phyloP scores from a whole-genome alignment of 2,329 filamentous ascomycete genomes.

The Pseudogymnoascus sp. region DNA sequence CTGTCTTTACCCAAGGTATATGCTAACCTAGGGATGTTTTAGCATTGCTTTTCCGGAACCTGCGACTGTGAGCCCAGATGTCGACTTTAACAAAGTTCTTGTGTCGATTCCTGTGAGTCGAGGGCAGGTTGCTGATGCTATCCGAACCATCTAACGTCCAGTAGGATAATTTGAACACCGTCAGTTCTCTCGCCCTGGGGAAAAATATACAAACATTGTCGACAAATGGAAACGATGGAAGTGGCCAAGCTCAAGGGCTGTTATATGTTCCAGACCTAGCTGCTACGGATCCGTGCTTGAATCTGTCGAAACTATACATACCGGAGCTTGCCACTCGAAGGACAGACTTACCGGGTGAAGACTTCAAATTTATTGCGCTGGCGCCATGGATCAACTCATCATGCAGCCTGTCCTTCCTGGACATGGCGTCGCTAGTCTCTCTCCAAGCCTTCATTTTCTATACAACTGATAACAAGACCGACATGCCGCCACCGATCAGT shows the following conservation, averaged over 20 bases:
- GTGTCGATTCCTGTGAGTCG: neutral
- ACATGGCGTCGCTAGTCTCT: constrained; percentile 47
- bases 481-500: constrained; percentile 55
- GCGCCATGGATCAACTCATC: constrained; percentile 74
- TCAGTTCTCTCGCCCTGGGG: neutral
- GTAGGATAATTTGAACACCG: neutral
- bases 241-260: constrained; percentile 63
- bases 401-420: constrained; percentile 68
- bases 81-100: neutral
- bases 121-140: neutral
- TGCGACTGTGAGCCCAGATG: neutral
- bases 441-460: constrained; percentile 59
- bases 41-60: neutral
- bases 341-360: constrained; percentile 51
- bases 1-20: neutral
- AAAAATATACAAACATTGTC: constrained; percentile 62
- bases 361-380: constrained; percentile 70
- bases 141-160: neutral
- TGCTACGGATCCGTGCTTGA: constrained; percentile 50
- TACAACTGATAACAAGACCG: constrained; percentile 45
- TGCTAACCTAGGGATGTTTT: neutral
- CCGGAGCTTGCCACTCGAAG: constrained; percentile 67
- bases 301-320: constrained; percentile 55
- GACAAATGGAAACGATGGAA: constrained; percentile 50
- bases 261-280: constrained; percentile 74